Evolutionary conservation across 1,284 basidiomycete genomes (phyloP), one percentile per base, ranked within the genome.

Genomic region (Ganoderma lucidum): DNA sequence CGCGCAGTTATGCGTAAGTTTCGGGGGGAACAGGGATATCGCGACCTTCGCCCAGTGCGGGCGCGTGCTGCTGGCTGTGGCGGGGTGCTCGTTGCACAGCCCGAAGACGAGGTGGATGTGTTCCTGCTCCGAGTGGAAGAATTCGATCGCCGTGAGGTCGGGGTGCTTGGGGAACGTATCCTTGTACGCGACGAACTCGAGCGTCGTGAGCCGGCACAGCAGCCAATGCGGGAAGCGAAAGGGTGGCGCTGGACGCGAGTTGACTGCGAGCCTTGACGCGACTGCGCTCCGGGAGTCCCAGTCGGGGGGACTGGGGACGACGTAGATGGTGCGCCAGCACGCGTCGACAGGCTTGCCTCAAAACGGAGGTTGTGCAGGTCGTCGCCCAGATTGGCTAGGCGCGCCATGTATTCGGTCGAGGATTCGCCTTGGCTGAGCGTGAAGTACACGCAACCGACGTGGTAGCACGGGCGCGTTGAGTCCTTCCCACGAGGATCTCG

Each of bases 311-410:
- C 9, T 8, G 30, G 48, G 17, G 4, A 53, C n/a, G 17, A 63
- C 12, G 60, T 61, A 68, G 63, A 64, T n/a, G 37, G 61, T 60
- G 37, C 65, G 37, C 65, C 65, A 66, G 28, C 9, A 6, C 0
- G 60, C 48, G 3, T n/a, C 28, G 60, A 66, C 30, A 0, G 0
- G 45, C 45, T 62, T 62, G 2, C 60, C 65, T 30, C 10, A 51
- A 66, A 62, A 4, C 1, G 1, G 8, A 68, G 35, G 35, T 68
- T 42, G 45, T 64, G 14, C n/a, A 53, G 37, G 37, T 68, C 63
- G 2, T 30, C 14, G 1, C 62, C 62, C n/a, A 63, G 62, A 17
- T 19, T 3, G 10, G 3, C 19, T 19, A 51, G 6, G 3, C 62
- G 62, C 35, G 32, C 12, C 0, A 17, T 6, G 9, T 53, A 32